Evolutionary conservation across 306 rosid species (phyloP).

Genomic region (Prunus dulcis): DNA sequence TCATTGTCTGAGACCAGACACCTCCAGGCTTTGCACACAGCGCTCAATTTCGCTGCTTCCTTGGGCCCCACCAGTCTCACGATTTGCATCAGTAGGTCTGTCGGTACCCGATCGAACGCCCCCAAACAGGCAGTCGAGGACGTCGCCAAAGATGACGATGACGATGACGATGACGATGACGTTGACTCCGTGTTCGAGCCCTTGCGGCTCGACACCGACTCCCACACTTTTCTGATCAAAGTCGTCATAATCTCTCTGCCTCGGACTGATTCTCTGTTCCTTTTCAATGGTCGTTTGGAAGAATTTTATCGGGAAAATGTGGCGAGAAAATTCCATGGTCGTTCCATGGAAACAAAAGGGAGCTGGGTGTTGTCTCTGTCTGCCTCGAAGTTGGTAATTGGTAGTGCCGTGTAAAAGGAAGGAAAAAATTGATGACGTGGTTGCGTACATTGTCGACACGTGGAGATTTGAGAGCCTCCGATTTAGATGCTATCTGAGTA

Average conservation of each 20-base stretch:
- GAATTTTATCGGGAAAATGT: background rate
- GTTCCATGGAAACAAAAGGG: background rate
- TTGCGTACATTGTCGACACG: background rate
- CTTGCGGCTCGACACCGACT: constrained; percentile 34
- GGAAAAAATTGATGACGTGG: background rate
- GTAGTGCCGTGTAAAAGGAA: too few species aligned
- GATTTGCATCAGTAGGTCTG: constrained; percentile 57
- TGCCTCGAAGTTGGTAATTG: background rate
- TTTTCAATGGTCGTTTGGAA: background rate
- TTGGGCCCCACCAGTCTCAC: constrained; percentile 63
- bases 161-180: background rate
- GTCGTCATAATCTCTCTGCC: constrained; percentile 27
- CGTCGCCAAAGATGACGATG: background rate
- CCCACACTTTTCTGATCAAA: constrained; percentile 60
- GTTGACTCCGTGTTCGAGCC: constrained; percentile 9
- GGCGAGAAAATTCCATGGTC: background rate
- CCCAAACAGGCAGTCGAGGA: constrained; percentile 25
- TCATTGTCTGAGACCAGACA: constrained; percentile 40
- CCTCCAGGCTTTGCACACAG: constrained; percentile 46
- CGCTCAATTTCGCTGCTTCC: constrained; percentile 44
- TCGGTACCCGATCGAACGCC: constrained; percentile 55
- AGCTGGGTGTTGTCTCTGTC: background rate
- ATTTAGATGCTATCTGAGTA: background rate
- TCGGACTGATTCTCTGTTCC: background rate
- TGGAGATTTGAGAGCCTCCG: background rate